Evolutionary conservation across 1,139 yeast genomes (phyloP), one percentile per base, ranked within the genome.

Genomic region (Trichomonascaceae sp.): DNA sequence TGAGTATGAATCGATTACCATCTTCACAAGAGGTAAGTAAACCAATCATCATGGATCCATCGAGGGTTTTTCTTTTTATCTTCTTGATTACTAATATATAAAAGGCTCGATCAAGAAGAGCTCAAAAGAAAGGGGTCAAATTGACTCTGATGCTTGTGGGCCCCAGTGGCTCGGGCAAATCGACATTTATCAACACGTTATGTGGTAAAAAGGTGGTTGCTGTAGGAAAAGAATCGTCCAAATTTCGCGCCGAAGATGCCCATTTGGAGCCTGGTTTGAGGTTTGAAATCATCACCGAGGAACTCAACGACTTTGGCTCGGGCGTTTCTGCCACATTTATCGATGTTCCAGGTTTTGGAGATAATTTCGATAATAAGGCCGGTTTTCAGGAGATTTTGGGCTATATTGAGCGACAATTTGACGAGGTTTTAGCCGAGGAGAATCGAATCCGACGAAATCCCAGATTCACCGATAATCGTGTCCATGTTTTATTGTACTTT

Each of bases 391-490:
- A 88, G 63, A 83, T 93, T 57, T 82, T 84, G 55, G 80, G 80
- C 58, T 91, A 84, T 70, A 74, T 93, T 62, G 93, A 87, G 67
- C 89, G 85, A 68, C 97, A 91, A 70, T 91, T 87, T 69, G 99
- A 93, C 71, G 91, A 89, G 66, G 95, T 93, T 47, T 78, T 93
- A 62, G 87, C 95, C 32, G 99, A 93, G 71, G 98, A 93, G 70
- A 86, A 96, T 44, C 81, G 96, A 58, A 89, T 93, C 64, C 84
- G 88, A 72, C 84, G 99, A 72, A 86, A 86, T 69, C 95, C 95
- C 10, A 71, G 90, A 52, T 85, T 87, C 67, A 79, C 81, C 51
- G 95, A 86, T 69, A 84, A 87, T 52, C 75, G 93, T 58, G 87
- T 86, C 52, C 95, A 86, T 65, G 87, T 78, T 24, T 74, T 86